phyloP scores from a whole-genome alignment of 768 basidiomycete genomes.

The Hygrophoropsis aurantiaca region DNA sequence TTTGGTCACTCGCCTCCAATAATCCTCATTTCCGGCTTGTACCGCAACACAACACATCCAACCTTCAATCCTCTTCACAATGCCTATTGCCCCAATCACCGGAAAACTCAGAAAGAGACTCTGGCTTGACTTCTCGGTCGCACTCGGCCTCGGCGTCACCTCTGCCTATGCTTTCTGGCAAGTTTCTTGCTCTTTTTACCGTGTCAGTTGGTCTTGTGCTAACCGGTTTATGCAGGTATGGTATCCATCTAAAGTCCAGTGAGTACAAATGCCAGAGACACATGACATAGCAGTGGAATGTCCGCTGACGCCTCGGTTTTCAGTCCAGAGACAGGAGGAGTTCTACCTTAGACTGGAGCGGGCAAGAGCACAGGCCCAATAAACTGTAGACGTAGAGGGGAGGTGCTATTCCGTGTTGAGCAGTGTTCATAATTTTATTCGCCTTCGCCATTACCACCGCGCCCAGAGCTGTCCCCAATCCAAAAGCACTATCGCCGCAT shows the following conservation, averaged over 20 bases:
- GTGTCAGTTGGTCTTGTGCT: conserved; percentile 16
- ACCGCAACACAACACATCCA: conserved; percentile 24
- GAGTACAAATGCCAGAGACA: conserved; percentile 29
- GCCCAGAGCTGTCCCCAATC: too few relatives aligned
- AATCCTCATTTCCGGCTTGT: conserved; percentile 20
- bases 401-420: too few relatives aligned
- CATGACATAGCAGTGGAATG: neutral
- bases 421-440: too few relatives aligned
- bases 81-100: conserved; percentile 89
- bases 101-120: conserved; percentile 92
- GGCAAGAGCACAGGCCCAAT: conserved; percentile 30
- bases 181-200: conserved; percentile 31
- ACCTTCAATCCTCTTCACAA: conserved; percentile 32
- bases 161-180: conserved; percentile 85
- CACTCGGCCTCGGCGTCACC: conserved; percentile 74
- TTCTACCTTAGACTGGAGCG: conserved; percentile 86
- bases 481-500: too few relatives aligned
- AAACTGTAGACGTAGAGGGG: too few relatives aligned
- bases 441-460: too few relatives aligned
- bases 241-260: conserved; percentile 74
- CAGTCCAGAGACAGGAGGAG: conserved; percentile 82
- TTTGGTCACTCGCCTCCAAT: conserved; percentile 24
- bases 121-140: conserved; percentile 78
- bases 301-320: conserved; percentile 11
- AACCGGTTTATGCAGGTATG: conserved; percentile 65